Base-by-base conservation (phyloP, 2,329 filamentous ascomycete species). In the Colletotrichum theobromicola region DNA sequence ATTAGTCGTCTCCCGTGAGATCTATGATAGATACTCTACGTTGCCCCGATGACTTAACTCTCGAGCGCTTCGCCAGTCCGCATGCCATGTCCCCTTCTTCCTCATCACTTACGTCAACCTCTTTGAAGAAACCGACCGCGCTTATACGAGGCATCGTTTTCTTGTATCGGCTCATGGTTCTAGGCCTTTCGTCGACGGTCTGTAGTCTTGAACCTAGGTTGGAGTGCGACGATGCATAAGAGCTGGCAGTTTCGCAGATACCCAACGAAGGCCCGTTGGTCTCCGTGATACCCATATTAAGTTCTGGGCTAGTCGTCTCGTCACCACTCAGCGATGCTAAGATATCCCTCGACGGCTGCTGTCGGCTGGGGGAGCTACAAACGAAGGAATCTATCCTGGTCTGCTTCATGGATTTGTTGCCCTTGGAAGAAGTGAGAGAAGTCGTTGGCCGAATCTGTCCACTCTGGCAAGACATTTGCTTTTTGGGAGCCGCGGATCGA, bases 61-160 rank as follows among this genome's bases (percentile, higher is more conserved):
- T 21, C 3, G 34, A 74, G 46, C 18, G 55, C 18, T 58, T 46
- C 9, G 26, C 18, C 9, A 37, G 16, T 16, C 26, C 28, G 15
- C 13, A n/a, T 67, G 67, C 61, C 21, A 72, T 62, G 70, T 77
- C 15, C 7, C 15, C 58, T 16, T 28, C 30, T 3, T 77, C 81
- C 32, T 83, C 80, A 26, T 80, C 80, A 18, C 69, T 75, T 42
- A 82, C 76, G 18, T 83, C 81, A 21, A 83, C 53, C 64, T 83
- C 85, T 30, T 80, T 78, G 75, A 85, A 84, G 78, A 86, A 88
- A 4, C 86, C 86, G 7, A 78, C 78, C 16, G 79, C 79, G 58
- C 83, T 84, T 30, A 78, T 79, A 55, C 82, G 82, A 15, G 85
- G 84, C 42, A 85, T 77, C 73, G 85, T 81, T 15, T 86, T 87